Percentiles rank a stretch among this genome's conserved stretches.
Evolutionary conservation across 2,329 filamentous ascomycete genomes (phyloP).

Genomic region (Lachnellula hyalina): DNA sequence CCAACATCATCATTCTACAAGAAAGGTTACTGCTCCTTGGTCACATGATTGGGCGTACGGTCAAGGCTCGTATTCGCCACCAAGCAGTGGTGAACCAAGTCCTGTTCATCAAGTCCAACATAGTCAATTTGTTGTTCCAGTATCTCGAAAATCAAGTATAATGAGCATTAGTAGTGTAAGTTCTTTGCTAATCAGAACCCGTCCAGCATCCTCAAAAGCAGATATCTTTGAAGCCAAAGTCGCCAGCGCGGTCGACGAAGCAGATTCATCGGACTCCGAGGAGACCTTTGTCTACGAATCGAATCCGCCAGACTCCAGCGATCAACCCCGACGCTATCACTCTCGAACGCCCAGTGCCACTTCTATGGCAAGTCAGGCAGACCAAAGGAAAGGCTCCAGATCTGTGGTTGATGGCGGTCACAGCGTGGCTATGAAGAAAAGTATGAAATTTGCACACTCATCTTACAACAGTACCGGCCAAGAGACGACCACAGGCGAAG

Average conservation of each 20-base stretch:
- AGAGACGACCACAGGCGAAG: constrained; percentile 51
- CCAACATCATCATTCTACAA: constrained; percentile 33
- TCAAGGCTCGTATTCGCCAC: constrained; percentile 25
- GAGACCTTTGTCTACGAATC: constrained; percentile 99
- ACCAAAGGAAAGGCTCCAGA: constrained; percentile 41
- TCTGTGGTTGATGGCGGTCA: constrained; percentile 64
- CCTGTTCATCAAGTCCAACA: constrained; percentile 20
- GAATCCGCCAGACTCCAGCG: constrained; percentile 69
- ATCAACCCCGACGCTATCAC: constrained; percentile 72
- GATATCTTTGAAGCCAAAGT: constrained; percentile 98
- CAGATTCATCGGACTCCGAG: constrained; percentile 93
- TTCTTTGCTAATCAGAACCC: constrained; percentile 41
- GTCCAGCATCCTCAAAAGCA: constrained; percentile 81
- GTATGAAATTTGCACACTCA: constrained; percentile 91
- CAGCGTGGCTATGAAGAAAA: constrained; percentile 70
- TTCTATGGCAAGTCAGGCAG: constrained; percentile 69
- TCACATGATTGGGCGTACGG: constrained; percentile 19
- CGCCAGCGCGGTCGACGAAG: constrained; percentile 91
- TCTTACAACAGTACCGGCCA: constrained; percentile 56
- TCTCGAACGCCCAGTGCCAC: constrained; percentile 93
- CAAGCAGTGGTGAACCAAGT: constrained; percentile 22
- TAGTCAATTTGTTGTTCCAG: constrained; percentile 4
- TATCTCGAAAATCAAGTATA: constrained; percentile 35
- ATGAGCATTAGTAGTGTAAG: constrained; percentile 36
- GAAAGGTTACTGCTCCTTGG: constrained; percentile 15